Base-by-base conservation (phyloP, 768 basidiomycete species). In the Galerina sulciceps region DNA sequence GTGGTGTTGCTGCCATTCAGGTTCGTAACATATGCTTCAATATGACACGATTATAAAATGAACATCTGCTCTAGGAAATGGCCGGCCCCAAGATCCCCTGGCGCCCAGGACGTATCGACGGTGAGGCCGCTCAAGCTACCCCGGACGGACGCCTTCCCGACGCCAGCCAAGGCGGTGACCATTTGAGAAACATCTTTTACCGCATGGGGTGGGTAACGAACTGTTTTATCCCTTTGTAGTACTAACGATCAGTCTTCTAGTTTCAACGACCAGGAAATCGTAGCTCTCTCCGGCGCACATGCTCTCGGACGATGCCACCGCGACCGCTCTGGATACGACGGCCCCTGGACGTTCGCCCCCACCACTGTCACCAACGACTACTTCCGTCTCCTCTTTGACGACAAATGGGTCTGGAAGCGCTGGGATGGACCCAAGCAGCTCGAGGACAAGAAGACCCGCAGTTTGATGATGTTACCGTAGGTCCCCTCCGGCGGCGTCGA, bases 221-320 rank as follows among this genome's bases (percentile, higher is more conserved):
- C 5, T 42, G 26, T 44, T 37, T 6, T 17, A 35, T n/a, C 20
- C 14, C 48, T 38, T 42, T 18, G 20, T 13, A n/a, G 11, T 31
- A 17, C 46, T 62, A 22, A 61, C 42, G 0, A 42, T 15, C 15
- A n/a, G 42, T n/a, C 18, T 50, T 54, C 10, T 38, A 81, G 81
- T 53, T 96, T 98, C 82, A 90, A 94, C 71, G 96, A 99, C 76
- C 93, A 93, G 75, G 96, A 98, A 77, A 99, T 99, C 49, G 96
- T 97, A 59, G 93, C 94, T 55, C 90, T 98, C 64, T 85, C 86
- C 20, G 96, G 96, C 61, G 95, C 93, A 37, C 96, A 99, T 70
- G 95, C 94, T 58, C 87, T 99, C 44, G 96, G 97, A 20, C 92
- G 96, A 71, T 96, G 94, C 83, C 96, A 99, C 80, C 57, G 80